Evolutionary conservation across 495 filamentous ascomycete species (phyloP), one percentile per base, ranked within the genome.

Genomic region (Mycothermus thermophilus): DNA sequence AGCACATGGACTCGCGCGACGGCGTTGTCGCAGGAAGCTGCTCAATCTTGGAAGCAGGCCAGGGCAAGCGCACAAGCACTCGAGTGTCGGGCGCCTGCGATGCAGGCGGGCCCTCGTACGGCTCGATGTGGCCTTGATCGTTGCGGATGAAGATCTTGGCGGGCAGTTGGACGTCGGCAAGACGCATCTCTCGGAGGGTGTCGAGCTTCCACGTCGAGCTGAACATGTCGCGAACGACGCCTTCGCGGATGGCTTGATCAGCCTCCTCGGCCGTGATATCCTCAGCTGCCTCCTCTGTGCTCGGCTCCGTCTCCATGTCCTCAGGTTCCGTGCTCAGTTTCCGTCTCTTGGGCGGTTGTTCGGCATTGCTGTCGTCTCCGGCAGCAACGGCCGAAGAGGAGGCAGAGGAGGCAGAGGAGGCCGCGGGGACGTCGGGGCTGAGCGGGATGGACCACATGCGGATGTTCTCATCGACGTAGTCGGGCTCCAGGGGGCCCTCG

Each of bases 401-500:
- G 13, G 27, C 84, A 32, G 72, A 64, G 26, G 58, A 17, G 8
- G 28, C 7, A 10, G 30, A 6, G 81, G 34, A 70, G 63, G 30
- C 34, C 20, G 30, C 22, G 5, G 43, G 34, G 11, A 85, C 43
- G 2, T 25, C 11, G 11, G 6, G 6, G 11, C 22, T 25, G 22
- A 56, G 20, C n/a, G 79, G 62, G 55, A 95, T 67, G 18, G 80
- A 74, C 87, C 87, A 95, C 2, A 93, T 78, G 32, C 72, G 75
- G 38, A 95, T 70, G 37, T 77, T 74, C 13, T 67, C 58, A 54
- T 95, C 87, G 31, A 65, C 43, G 67, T 73, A 93, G 25, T 83
- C 74, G 0, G 86, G 83, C 18, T 32, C 28, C 39, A 44, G 19
- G 15, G 19, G 28, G 9, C 31, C 35, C 16, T 48, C 34, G 1